A percentile compares a stretch with the other conserved stretches of the same genome.
Evolutionary conservation across 1,284 basidiomycete genomes (phyloP).

Genomic region (Pulveroboletus sp.): DNA sequence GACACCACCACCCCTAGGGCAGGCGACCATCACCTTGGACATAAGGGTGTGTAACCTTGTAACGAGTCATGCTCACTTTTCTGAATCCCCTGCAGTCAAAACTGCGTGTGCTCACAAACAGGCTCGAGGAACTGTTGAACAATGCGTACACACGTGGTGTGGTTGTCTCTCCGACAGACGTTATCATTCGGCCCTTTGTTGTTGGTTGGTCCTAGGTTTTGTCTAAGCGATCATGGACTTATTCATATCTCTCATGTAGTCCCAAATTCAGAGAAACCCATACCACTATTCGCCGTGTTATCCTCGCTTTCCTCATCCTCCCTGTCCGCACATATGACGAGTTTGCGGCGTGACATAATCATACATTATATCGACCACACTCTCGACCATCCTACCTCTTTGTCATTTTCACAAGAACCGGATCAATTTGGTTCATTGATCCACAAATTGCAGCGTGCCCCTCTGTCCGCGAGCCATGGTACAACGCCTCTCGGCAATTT

Average conservation of each 20-base stretch:
- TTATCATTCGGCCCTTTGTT: constrained; percentile 53
- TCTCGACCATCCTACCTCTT: constrained; percentile 51
- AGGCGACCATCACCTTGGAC: constrained; percentile 53
- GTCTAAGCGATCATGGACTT: not conserved
- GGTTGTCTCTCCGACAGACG: constrained; percentile 47
- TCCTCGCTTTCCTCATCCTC: constrained; percentile 58
- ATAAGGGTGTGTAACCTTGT: constrained; percentile 50
- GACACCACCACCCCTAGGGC: constrained; percentile 53
- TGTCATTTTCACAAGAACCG: constrained; percentile 40
- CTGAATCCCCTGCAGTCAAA: constrained; percentile 44
- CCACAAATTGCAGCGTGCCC: constrained; percentile 48
- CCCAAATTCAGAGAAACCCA: constrained; percentile 50
- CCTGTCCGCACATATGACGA: constrained; percentile 54
- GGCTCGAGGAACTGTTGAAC: constrained; percentile 68
- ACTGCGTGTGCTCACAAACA: constrained; percentile 55
- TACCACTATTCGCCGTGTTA: constrained; percentile 58
- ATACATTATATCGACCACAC: constrained; percentile 59
- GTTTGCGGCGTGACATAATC: constrained; percentile 65
- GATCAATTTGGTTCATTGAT: constrained; percentile 33
- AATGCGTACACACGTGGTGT: constrained; percentile 67
- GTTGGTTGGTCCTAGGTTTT: constrained; percentile 47
- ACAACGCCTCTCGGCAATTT: constrained; percentile 51
- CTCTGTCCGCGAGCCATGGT: constrained; percentile 46
- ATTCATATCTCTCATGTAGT: constrained; percentile 42
- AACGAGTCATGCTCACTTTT: not conserved